Conservation (phyloP, 257 asterid species). For the Petunia axillaris region DNA sequence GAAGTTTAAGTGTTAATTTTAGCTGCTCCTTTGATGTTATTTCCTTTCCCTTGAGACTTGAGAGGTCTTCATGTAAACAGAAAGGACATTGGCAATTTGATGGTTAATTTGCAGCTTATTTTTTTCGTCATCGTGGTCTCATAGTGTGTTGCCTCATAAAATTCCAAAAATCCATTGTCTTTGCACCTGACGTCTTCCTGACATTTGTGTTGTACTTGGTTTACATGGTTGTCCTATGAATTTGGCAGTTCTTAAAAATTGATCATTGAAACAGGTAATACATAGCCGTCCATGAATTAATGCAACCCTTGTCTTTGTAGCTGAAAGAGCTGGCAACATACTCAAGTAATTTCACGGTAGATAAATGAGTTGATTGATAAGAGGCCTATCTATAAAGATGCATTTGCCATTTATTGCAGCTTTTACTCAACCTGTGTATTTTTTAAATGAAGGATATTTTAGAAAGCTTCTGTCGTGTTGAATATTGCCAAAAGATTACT, state of each 20-base stretch:
- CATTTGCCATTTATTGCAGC: background rate
- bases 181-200: background rate
- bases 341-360: background rate
- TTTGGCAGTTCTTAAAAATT: background rate
- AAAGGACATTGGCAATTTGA: background rate
- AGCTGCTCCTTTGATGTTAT: background rate
- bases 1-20: background rate
- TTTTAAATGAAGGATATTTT: background rate
- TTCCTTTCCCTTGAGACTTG: background rate
- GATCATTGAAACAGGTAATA: slow-evolving; percentile 6
- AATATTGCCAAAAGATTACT: background rate
- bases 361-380: background rate
- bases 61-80: slow-evolving; percentile 1
- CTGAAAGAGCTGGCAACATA: background rate
- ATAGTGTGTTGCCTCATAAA: background rate
- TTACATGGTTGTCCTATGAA: background rate
- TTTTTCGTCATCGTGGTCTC: background rate
- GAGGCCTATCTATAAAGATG: background rate
- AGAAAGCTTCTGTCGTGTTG: background rate
- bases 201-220: background rate
- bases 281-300: background rate
- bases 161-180: background rate
- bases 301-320: background rate
- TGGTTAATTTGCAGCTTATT: slow-evolving; percentile 13
- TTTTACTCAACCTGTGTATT: background rate